These are phyloP conservation scores for Claviceps digitariae DNA, from an alignment of 2,329 filamentous ascomycete species.

Conservation along the genomic window DNA sequence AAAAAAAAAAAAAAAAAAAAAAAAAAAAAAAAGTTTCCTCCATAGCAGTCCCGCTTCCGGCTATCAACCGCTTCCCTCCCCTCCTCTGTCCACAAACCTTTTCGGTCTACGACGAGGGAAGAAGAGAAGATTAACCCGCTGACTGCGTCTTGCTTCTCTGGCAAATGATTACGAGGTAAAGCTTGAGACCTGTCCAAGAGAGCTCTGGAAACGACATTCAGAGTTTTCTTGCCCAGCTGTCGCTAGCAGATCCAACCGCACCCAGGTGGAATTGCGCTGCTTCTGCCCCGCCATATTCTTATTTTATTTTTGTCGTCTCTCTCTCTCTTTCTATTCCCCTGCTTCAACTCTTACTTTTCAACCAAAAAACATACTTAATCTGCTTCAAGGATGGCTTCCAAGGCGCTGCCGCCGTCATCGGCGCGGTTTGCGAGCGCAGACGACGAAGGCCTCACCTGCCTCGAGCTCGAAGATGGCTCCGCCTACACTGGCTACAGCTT, in stretches of 20 bases:
- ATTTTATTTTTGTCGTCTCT: background rate
- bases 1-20: no score
- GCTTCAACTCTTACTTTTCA: background rate
- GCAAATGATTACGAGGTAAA: slow-evolving; percentile 25
- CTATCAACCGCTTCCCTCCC: background rate
- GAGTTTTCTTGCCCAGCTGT: slow-evolving; percentile 22
- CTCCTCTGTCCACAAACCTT: slow-evolving; percentile 7
- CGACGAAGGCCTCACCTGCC: slow-evolving; percentile 56
- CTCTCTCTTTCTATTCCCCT: background rate
- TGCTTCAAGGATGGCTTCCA: slow-evolving; percentile 18
- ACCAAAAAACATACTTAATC: background rate
- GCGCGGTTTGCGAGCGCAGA: slow-evolving; percentile 39
- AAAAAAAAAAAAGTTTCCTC: no score
- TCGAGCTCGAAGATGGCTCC: slow-evolving; percentile 86
- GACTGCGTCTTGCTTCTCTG: slow-evolving; percentile 12
- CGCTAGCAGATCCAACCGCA: slow-evolving; percentile 18
- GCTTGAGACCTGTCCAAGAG: slow-evolving; percentile 22
- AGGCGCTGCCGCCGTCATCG: slow-evolving; percentile 41
- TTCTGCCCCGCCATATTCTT: slow-evolving; percentile 16
- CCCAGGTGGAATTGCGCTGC: slow-evolving; percentile 9
- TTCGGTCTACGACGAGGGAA: slow-evolving; percentile 1
- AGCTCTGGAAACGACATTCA: slow-evolving; percentile 21
- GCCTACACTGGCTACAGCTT: slow-evolving; percentile 94
- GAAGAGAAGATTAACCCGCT: slow-evolving; percentile 3
- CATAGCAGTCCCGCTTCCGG: slow-evolving; percentile 2